A percentile compares a stretch with the other conserved stretches of the same genome.
phyloP scores from a whole-genome alignment of 2,329 filamentous ascomycete genomes.

The Fusarium chaquense region DNA sequence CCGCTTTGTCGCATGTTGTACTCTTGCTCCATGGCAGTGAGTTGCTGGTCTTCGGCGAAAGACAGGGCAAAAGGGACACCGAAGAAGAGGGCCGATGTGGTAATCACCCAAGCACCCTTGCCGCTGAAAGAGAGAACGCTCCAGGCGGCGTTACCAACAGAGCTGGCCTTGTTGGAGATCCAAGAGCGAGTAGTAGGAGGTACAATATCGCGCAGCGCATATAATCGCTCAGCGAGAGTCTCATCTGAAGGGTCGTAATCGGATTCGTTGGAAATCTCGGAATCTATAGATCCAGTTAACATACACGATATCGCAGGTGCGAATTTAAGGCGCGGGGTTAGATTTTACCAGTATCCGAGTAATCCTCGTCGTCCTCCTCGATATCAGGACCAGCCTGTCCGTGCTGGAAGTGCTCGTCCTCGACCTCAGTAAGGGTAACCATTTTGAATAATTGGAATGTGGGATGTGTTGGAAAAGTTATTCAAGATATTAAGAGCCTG shows the following conservation, averaged over 20 bases:
- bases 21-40: conserved; percentile 97
- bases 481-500: conserved; percentile 22
- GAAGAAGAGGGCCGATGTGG: conserved; percentile 87
- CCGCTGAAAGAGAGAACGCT: conserved; percentile 77
- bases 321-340: conserved; percentile 11
- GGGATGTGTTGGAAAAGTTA: conserved; percentile 5
- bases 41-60: conserved; percentile 95
- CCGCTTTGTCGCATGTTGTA: conserved; percentile 95
- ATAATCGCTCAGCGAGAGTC: conserved; percentile 75
- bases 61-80: conserved; percentile 95
- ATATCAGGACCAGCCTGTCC: conserved; percentile 77
- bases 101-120: conserved; percentile 90
- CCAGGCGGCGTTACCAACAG: conserved; percentile 63
- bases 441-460: conserved; percentile 65
- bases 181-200: conserved; percentile 77
- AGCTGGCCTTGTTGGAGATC: conserved; percentile 71
- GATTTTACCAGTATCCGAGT: conserved; percentile 86
- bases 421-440: conserved; percentile 97
- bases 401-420: conserved; percentile 92
- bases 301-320: conserved; percentile 1
- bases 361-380: conserved; percentile 94
- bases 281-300: conserved; percentile 68
- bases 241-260: conserved; percentile 72
- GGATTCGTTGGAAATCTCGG: conserved; percentile 85
- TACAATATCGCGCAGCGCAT: conserved; percentile 80